Evolutionary conservation across 1,284 basidiomycete species (phyloP).

Genomic region (Tylopilus sp.): DNA sequence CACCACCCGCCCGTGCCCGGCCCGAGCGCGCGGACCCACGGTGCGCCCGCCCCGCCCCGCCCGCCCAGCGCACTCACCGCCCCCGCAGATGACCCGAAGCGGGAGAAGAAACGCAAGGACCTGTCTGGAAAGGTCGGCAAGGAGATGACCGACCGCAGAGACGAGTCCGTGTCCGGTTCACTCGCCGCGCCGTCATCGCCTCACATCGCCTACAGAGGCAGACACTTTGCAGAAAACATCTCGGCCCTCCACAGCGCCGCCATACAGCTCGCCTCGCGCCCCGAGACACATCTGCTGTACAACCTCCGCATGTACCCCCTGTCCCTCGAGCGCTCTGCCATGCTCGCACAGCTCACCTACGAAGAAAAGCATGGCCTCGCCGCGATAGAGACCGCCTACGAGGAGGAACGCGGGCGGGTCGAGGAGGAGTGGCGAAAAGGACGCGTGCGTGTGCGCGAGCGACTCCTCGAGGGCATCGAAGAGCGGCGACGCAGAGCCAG

Average conservation of each 20-base stretch:
- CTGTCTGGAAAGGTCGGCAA: slow-evolving; percentile 65
- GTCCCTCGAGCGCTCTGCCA: slow-evolving; percentile 70
- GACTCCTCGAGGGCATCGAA: slow-evolving; percentile 78
- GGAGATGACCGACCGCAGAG: slow-evolving; percentile 67
- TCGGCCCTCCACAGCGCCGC: slow-evolving; percentile 53
- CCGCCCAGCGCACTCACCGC: neutral
- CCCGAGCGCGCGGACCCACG: slow-evolving; percentile 41
- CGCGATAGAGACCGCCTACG: slow-evolving; percentile 62
- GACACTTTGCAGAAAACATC: slow-evolving; percentile 56
- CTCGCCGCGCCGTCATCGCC: slow-evolving; percentile 9
- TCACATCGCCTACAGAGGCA: slow-evolving; percentile 38
- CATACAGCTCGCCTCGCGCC: slow-evolving; percentile 61
- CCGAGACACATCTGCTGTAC: slow-evolving; percentile 62
- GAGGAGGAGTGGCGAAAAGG: slow-evolving; percentile 78
- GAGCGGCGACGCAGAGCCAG: slow-evolving; percentile 70
- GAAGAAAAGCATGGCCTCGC: slow-evolving; percentile 67
- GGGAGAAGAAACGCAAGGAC: slow-evolving; percentile 65
- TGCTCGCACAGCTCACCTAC: slow-evolving; percentile 58
- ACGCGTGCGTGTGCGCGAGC: slow-evolving; percentile 65
- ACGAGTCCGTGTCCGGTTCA: slow-evolving; percentile 56
- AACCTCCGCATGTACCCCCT: slow-evolving; percentile 67
- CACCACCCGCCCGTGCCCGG: slow-evolving; percentile 38
- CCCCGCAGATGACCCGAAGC: slow-evolving; percentile 44
- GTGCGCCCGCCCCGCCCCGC: slow-evolving; percentile 25
- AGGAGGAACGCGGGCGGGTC: slow-evolving; percentile 72